Evolutionary conservation across 2,329 filamentous ascomycete species (phyloP), one percentile per base, ranked within the genome.

Genomic region (Graphium sp.): DNA sequence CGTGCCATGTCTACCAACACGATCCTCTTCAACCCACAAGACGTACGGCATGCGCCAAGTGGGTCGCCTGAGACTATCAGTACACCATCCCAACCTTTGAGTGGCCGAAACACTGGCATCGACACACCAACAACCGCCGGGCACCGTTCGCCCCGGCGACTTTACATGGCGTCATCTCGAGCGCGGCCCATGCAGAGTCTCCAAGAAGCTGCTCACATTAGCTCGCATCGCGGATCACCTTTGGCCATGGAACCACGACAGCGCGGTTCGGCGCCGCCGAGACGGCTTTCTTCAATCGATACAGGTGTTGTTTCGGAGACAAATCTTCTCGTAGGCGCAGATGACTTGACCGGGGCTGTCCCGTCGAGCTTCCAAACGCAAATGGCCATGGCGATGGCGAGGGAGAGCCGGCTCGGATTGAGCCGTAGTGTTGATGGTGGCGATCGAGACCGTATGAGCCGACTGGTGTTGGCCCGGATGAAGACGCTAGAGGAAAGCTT

Each of bases 401-500:
- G 62, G 47, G 52, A 60, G 23, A 52, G 46, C 10, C 69, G 67
- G 13, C 50, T 73, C 30, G 66, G 64, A 40, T 52, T 47, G 12
- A 18, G 53, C 47, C 18, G 47, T 46, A 22, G 38, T 3, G 28
- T 40, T 18, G 52, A 57, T 26, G 33, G 46, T 4, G 50, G 45
- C 31, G 56, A 59, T 61, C 68, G 48, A 15, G 76, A 81, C 43
- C 68, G 79, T 22, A 78, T 85, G 66, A 74, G 75, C 39, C 69
- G 82, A 32, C 64, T 93, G 25, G 78, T 94, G 51, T 58, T 94
- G 25, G 82, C 83, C 7, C 64, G 83, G 19, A 94, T 94, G 83
- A 89, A 89, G 48, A 87, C 78, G 6, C 62, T 95, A 3, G 85
- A 95, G 47, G 83, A 92, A 50, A 78, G 84, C 10, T 87, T 95